These are phyloP conservation scores for Blastobotrys ciferrii DNA, from an alignment of 1,139 yeast species.

Conservation along the genomic window DNA sequence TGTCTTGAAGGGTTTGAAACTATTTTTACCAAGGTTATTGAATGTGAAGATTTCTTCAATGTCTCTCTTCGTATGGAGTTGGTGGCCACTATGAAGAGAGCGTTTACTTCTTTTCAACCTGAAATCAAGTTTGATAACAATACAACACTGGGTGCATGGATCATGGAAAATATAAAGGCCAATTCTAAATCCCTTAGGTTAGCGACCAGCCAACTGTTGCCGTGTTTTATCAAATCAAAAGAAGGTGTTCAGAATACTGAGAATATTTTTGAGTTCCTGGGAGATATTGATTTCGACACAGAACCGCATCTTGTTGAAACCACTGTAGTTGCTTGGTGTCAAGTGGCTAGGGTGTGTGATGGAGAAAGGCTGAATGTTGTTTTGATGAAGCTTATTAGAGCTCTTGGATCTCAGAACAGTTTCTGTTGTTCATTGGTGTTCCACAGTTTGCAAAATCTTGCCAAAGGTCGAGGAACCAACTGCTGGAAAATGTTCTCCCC, in stretches of 20 bases:
- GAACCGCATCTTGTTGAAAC: constrained; percentile 54
- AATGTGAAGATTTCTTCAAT: constrained; percentile 19
- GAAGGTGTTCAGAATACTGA: constrained; percentile 15
- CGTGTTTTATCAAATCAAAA: constrained; percentile 21
- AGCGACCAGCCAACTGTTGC: constrained; percentile 27
- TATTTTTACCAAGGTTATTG: constrained; percentile 17
- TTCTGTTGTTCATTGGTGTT: constrained; percentile 65
- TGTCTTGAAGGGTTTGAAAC: constrained; percentile 13
- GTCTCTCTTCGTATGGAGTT: constrained; percentile 22
- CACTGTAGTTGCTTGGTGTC: constrained; percentile 58
- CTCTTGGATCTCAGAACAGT: constrained; percentile 57
- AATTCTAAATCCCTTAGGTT: constrained; percentile 30
- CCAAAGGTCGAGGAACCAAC: constrained; percentile 38
- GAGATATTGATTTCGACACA: constrained; percentile 19
- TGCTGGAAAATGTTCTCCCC: constrained; percentile 68
- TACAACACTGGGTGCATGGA: constrained; percentile 31
- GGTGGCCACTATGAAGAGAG: constrained; percentile 21
- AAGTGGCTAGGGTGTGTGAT: constrained; percentile 53
- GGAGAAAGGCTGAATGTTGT: constrained; percentile 66
- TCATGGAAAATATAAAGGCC: constrained; percentile 29
- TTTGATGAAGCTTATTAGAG: constrained; percentile 56
- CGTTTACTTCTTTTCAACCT: constrained; percentile 23
- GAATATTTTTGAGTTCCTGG: constrained; percentile 22
- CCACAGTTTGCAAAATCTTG: constrained; percentile 52
- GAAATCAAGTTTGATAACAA: constrained; percentile 20